Evolutionary conservation across 176 grass and related monocot genomes (phyloP).

Genomic region (Triticum urartu): DNA sequence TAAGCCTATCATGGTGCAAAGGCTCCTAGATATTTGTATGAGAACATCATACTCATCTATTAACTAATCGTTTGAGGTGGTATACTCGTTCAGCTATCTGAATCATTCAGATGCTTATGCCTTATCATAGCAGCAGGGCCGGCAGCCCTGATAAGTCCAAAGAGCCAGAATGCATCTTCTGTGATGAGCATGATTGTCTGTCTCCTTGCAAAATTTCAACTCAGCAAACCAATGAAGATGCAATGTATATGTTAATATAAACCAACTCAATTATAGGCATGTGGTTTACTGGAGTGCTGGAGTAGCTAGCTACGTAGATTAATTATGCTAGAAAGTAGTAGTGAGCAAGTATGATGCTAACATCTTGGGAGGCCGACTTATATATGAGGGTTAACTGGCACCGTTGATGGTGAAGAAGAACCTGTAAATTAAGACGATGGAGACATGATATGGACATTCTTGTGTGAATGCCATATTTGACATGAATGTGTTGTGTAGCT

Average conservation of each 20-base stretch:
- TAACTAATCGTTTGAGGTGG: not conserved
- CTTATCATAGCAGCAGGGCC: not conserved
- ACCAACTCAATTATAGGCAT: not conserved
- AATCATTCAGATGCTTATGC: not conserved
- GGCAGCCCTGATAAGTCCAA: not conserved
- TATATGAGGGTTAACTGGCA: not conserved
- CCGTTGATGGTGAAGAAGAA: not conserved
- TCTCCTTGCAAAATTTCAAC: not conserved
- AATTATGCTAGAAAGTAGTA: not conserved
- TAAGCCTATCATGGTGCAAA: not conserved
- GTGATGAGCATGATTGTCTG: not conserved
- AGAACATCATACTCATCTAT: not conserved
- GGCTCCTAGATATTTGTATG: not conserved
- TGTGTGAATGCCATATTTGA: not conserved
- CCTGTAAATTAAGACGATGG: not conserved
- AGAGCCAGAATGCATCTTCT: not conserved
- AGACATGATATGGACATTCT: not conserved
- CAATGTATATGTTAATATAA: not conserved
- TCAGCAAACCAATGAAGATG: not conserved
- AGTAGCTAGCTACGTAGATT: not conserved
- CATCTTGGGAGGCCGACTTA: not conserved
- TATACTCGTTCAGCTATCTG: not conserved
- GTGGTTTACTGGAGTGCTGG: not conserved
- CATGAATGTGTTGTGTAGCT: not conserved
- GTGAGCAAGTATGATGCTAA: not conserved